Evolutionary conservation across 768 basidiomycete genomes (phyloP).

Genomic region (Leucocoprinus sp.): DNA sequence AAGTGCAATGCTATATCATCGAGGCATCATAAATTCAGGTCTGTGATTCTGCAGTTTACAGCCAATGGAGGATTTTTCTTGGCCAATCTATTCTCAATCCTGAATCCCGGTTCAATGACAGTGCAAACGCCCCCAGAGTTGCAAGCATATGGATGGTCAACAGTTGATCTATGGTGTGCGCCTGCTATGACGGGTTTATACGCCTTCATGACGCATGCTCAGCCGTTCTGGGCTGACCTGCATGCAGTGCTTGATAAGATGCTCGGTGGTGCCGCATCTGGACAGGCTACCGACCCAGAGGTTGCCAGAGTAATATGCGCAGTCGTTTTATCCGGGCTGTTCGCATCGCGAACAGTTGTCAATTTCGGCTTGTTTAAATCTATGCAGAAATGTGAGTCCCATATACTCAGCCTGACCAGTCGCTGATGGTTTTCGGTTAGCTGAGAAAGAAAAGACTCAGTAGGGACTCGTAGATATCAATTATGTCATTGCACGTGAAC

Average conservation of each 20-base stretch:
- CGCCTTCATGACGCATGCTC: conserved; percentile 77
- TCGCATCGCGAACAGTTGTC: conserved; percentile 54
- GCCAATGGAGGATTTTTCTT: conserved; percentile 82
- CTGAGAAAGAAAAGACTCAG: conserved; percentile 9
- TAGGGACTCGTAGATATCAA: conserved; percentile 4
- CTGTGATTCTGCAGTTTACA: conserved; percentile 35
- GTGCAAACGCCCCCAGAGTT: conserved; percentile 77
- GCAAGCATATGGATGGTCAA: conserved; percentile 77
- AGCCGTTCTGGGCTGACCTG: conserved; percentile 71
- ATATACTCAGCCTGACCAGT: background rate
- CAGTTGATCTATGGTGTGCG: conserved; percentile 80
- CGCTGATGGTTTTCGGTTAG: background rate
- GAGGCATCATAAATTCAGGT: background rate
- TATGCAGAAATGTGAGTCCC: conserved; percentile 15
- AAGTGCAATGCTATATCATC: conserved; percentile 19
- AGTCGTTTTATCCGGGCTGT: conserved; percentile 51
- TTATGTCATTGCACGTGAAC: conserved; percentile 10
- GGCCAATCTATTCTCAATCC: conserved; percentile 53
- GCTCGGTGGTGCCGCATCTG: conserved; percentile 30
- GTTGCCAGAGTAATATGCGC: conserved; percentile 69
- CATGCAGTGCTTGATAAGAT: conserved; percentile 40
- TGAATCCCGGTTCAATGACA: conserved; percentile 55
- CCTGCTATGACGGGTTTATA: conserved; percentile 71
- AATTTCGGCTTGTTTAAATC: conserved; percentile 42
- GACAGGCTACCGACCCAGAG: conserved; percentile 41